A percentile compares a stretch with the other conserved stretches of the same genome.
phyloP scores from a whole-genome alignment of 441 rosid genomes.

The Brassica hybrid region DNA sequence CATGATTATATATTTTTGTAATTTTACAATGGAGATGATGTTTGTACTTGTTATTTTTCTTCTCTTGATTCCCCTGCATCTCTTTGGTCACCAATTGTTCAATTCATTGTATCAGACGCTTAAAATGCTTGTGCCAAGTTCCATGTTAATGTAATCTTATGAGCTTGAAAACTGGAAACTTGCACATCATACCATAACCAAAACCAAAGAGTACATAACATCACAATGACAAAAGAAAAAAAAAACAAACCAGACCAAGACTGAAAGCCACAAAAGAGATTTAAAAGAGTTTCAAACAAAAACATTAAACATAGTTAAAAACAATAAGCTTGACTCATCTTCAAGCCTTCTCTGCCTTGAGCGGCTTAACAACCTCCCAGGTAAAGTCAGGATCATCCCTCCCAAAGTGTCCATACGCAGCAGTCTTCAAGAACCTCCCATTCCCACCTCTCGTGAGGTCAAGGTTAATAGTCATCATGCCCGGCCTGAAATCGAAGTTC shows the following conservation, averaged over 20 bases:
- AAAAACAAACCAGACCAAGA: slow-evolving; percentile 10
- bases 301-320: slow-evolving; percentile 23
- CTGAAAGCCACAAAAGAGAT: slow-evolving; percentile 16
- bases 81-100: slow-evolving; percentile 38
- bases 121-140: too few species aligned
- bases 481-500: slow-evolving; percentile 70
- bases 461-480: slow-evolving; percentile 62
- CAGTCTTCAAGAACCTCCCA: slow-evolving; percentile 69
- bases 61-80: not conserved
- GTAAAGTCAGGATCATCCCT: slow-evolving; percentile 68
- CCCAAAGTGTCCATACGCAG: slow-evolving; percentile 71
- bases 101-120: not conserved
- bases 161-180: too few species aligned
- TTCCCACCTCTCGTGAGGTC: slow-evolving; percentile 71
- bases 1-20: slow-evolving; percentile 23
- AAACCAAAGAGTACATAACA: slow-evolving; percentile 30
- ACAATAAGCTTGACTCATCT: slow-evolving; percentile 34
- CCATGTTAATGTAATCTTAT: too few species aligned
- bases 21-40: slow-evolving; percentile 24
- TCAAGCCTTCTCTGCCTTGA: slow-evolving; percentile 58
- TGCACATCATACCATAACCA: not conserved
- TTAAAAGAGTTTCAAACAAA: slow-evolving; percentile 19
- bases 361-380: slow-evolving; percentile 72
- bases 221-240: not conserved
- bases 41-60: slow-evolving; percentile 4